Evolutionary conservation across 768 basidiomycete species (phyloP).

Genomic region (Boletales sp.): DNA sequence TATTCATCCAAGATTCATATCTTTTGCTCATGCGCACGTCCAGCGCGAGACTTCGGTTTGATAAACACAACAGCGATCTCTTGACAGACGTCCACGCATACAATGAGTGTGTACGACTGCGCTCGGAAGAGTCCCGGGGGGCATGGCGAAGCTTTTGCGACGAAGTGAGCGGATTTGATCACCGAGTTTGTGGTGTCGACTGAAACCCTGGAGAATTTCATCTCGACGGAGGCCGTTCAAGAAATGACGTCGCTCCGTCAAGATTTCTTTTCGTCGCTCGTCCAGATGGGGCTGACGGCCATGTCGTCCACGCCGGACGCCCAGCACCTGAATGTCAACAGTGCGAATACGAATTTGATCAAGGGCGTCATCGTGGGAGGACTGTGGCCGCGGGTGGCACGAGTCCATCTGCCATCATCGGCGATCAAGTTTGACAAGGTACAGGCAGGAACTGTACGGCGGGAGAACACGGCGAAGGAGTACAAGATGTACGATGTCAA

Average conservation of each 20-base stretch:
- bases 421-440: constrained; percentile 83
- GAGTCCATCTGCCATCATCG: constrained; percentile 67
- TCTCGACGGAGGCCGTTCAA: constrained; percentile 66
- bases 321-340: constrained; percentile 59
- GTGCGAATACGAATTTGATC: constrained; percentile 65
- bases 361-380: constrained; percentile 86
- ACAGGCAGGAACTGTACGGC: constrained; percentile 77
- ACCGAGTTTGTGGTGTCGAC: background rate
- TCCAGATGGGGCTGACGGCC: constrained; percentile 67
- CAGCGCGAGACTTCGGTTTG: constrained; percentile 73
- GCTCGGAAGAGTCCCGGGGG: constrained; percentile 42
- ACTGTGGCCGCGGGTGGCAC: constrained; percentile 80
- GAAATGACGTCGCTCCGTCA: constrained; percentile 75
- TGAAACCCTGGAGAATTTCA: constrained; percentile 62
- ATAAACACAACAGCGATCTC: constrained; percentile 74
- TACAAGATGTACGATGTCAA: constrained; percentile 75
- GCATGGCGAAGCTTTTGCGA: constrained; percentile 64
- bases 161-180: constrained; percentile 38
- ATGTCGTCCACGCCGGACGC: constrained; percentile 42
- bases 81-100: constrained; percentile 81
- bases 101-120: constrained; percentile 53
- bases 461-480: constrained; percentile 82
- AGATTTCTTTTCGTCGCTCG: constrained; percentile 72
- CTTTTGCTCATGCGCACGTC: background rate
- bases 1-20: background rate